Percentiles rank a stretch among this genome's conserved stretches.
Conservation (phyloP, 2,329 filamentous ascomycete genomes). For the Fusarium poae region DNA sequence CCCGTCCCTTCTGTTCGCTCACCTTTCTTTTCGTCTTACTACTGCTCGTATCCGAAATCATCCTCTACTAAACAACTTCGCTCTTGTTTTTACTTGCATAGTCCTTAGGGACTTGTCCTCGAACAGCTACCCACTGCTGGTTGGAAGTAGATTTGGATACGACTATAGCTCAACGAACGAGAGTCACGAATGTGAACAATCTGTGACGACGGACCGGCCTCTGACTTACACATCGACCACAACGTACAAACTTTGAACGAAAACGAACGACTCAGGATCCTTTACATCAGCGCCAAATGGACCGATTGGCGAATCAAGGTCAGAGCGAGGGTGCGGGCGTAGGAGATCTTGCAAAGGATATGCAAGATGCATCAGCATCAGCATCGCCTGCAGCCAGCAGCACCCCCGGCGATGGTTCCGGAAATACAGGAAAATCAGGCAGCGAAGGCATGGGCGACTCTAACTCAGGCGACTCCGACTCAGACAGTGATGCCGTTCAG, state of each 20-base stretch:
- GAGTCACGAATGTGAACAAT: slow-evolving; percentile 14
- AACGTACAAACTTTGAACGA: not conserved
- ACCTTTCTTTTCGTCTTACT: slow-evolving; percentile 16
- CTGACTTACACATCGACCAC: not conserved
- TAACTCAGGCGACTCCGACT: not conserved
- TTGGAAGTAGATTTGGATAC: slow-evolving; percentile 1
- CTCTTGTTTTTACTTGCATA: slow-evolving; percentile 10
- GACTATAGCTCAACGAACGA: slow-evolving; percentile 2
- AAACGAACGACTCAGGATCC: not conserved
- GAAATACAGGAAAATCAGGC: not conserved
- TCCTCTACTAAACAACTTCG: slow-evolving; percentile 6
- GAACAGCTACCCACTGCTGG: slow-evolving; percentile 2
- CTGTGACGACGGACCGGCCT: slow-evolving; percentile 4
- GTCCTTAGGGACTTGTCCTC: slow-evolving; percentile 32
- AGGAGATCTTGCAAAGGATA: slow-evolving; percentile 3
- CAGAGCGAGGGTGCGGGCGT: slow-evolving; percentile 11
- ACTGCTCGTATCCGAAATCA: not conserved
- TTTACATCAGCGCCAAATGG: slow-evolving; percentile 33
- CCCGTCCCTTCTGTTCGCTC: slow-evolving; percentile 17
- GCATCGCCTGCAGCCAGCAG: not conserved
- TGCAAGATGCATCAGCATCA: slow-evolving; percentile 3
- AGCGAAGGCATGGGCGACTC: not conserved
- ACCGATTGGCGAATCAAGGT: slow-evolving; percentile 16
- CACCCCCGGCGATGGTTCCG: not conserved
- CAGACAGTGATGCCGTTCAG: not conserved